Evolutionary conservation across 208 protist genomes (phyloP), one percentile per base, ranked within the genome.

Genomic region (Acanthamoeba culbertsoni): DNA sequence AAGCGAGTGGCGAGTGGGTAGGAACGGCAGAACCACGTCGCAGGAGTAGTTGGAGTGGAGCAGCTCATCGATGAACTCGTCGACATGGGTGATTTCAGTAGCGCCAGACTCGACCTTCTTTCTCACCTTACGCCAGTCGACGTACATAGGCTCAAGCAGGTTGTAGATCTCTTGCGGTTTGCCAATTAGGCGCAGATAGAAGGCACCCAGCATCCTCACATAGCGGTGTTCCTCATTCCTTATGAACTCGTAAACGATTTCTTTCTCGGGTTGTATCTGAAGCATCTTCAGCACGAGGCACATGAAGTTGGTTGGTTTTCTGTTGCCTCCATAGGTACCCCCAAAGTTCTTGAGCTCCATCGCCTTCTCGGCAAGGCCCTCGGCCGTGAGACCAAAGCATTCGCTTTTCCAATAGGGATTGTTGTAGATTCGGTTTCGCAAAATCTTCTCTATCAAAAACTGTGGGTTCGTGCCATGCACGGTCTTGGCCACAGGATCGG

Each of bases 261-360:
- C 98, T 31, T 95, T 95, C 4, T 98, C 95, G 3, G 97, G 97
- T 82, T 97, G 94, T 26, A 98, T 95, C 65, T 98, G 97, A 1
- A 98, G 73, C 96, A 98, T 95, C 90, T 98, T 98, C 33, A 98
- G 94, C 16, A 98, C 63, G 26, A 99, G 94, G 95, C 97, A 98
- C 7, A 99, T 77, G 92, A 99, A 99, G 33, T 93, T 84, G 0
- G 97, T 98, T 1, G 98, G 97, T 86, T 98, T 97, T n/a, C 95
- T 71, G 46, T 86, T 97, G 12, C 97, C 97, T 7, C 97, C 97
- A 88, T 95, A 98, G 0, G 93, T 96, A 33, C 98, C 98, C 46
- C 97, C 98, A 93, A 98, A 91, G 40, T 94, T 71, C 14, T 96
- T 93, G 2, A 99, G 86, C 55, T 96, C 94, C 73, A 98, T 96